Evolutionary conservation across 73 alveolate genomes (phyloP), one percentile per base, ranked within the genome.

Genomic region (Stentor roeselii): DNA sequence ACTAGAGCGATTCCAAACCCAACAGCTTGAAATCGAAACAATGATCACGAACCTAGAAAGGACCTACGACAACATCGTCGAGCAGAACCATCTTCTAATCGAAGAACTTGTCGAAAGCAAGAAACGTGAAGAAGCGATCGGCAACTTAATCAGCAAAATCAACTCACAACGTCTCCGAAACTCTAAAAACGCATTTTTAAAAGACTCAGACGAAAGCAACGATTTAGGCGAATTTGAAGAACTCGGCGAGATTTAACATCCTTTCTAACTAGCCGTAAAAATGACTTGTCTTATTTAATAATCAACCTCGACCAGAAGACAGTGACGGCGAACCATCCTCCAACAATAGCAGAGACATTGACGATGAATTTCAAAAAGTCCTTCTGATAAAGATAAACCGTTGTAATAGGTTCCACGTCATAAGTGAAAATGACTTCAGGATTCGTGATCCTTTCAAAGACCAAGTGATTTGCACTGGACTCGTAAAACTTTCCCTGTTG

Each of bases 291-390:
- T 50, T 50, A 50, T 50, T 50, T 50, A 11, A 67, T 67, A 21
- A 67, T 14, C 27, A 67, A 14, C 34, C 41, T 67, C 21, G 41
- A n/a, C 11, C 21, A 21, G 27, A 67, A 67, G 11, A 67, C 15
- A 32, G 80, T 67, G 21, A 67, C 34, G 11, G 80, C 80, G 37
- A 27, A 67, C 80, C 80, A 67, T 0, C 80, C 80, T 2, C 80
- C 80, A 21, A 67, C 34, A 0, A 67, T 21, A 27, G 80, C 80
- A 67, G 42, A 67, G 27, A 67, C 11, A 2, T 27, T 30, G 15
- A 67, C 80, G 11, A 67, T 67, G 80, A 21, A 67, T 40, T 34
- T 40, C 1, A 27, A 30, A 67, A 67, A 34, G 37, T 21, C 11
- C 2, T 67, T 67, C 34, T 21, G 50, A 32, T 67, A 14, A 27